Conservation (phyloP, 2,329 filamentous ascomycete genomes). For the Diaporthe sp. region DNA sequence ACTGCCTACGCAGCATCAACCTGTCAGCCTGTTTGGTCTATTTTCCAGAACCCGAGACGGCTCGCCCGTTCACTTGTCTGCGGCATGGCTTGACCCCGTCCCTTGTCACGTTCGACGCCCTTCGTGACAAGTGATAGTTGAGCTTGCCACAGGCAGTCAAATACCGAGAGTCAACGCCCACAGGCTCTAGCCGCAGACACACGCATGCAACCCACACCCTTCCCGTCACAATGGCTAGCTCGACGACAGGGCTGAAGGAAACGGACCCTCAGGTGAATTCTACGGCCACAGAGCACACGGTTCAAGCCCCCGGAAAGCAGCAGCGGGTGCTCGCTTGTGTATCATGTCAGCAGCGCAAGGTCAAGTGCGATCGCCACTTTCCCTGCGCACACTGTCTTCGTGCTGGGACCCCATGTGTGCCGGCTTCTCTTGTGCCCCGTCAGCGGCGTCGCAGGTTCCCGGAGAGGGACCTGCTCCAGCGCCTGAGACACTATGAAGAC, state of each 20-base stretch:
- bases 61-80: neutral
- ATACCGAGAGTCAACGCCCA: neutral
- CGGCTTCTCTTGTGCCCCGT: slow-evolving; percentile 56
- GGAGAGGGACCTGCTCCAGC: slow-evolving; percentile 70
- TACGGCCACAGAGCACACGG: slow-evolving; percentile 6
- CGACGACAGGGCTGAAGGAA: neutral
- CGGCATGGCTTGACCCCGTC: no score
- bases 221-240: neutral
- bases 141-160: neutral
- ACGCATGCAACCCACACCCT: neutral
- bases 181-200: neutral
- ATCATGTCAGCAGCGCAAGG: slow-evolving; percentile 74
- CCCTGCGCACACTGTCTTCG: slow-evolving; percentile 70
- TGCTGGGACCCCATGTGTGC: slow-evolving; percentile 58
- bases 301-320: slow-evolving; percentile 14
- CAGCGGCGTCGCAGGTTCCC: slow-evolving; percentile 60
- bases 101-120: no score
- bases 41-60: no score
- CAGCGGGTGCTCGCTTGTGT: slow-evolving; percentile 61
- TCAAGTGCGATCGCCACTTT: slow-evolving; percentile 71
- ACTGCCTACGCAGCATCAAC: no score
- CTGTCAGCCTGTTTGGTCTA: no score
- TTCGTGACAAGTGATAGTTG: neutral
- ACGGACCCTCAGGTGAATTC: neutral
- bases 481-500: slow-evolving; percentile 68